Evolutionary conservation across 768 basidiomycete species (phyloP).

Genomic region (Calocera cornea): DNA sequence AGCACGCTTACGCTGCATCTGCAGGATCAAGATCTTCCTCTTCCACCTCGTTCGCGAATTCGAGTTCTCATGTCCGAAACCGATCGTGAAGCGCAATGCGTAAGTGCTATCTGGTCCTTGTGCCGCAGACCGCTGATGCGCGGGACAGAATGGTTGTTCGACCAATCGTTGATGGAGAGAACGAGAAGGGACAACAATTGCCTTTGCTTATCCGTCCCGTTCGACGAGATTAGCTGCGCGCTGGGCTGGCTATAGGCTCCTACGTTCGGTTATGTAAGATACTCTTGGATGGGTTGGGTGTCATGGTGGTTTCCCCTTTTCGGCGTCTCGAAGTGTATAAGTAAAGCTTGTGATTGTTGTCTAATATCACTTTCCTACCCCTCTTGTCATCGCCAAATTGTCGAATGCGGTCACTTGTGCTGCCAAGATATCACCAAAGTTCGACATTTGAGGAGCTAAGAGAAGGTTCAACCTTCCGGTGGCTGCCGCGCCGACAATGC

Average conservation of each 20-base stretch:
- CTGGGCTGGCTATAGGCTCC: not conserved
- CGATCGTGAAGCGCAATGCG: slow-evolving; percentile 3
- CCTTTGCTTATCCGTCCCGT: not conserved
- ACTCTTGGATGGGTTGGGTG: no score
- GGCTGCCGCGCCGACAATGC: no score
- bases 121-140: not conserved
- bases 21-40: slow-evolving; percentile 1
- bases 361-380: no score
- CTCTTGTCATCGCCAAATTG: no score
- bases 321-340: no score
- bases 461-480: no score
- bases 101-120: not conserved
- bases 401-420: no score
- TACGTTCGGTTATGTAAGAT: not conserved
- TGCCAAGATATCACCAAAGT: no score
- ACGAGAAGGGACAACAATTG: not conserved
- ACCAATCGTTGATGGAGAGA: slow-evolving; percentile 1
- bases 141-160: not conserved
- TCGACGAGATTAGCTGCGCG: not conserved
- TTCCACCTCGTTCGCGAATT: not conserved
- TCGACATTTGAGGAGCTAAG: no score
- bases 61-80: not conserved
- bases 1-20: not conserved
- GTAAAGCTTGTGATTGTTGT: no score
- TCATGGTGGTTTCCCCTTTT: no score